These are phyloP conservation scores for Mrakia hoshinonis DNA, from an alignment of 768 basidiomycete genomes.

Conservation along the genomic window DNA sequence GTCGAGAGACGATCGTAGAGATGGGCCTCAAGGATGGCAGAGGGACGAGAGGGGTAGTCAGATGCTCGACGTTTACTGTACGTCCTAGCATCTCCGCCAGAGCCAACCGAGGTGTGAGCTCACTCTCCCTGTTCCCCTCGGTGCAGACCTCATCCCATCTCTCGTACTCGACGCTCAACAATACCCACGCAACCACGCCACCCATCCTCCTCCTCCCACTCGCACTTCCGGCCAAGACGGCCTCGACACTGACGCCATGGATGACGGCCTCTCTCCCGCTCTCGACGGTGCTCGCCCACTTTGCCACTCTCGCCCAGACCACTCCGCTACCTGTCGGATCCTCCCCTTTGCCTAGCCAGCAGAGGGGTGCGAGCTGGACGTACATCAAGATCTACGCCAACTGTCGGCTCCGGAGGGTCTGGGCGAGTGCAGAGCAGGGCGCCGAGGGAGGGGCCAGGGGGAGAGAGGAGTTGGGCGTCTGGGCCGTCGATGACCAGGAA, in stretches of 20 bases:
- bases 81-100: background rate
- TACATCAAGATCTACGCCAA: slow-evolving; percentile 69
- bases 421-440: slow-evolving; percentile 45
- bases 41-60: slow-evolving; percentile 53
- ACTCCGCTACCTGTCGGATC: slow-evolving; percentile 30
- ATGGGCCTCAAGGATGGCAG: slow-evolving; percentile 60
- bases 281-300: slow-evolving; percentile 40
- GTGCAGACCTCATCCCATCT: slow-evolving; percentile 6
- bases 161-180: background rate
- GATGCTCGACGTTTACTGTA: slow-evolving; percentile 77
- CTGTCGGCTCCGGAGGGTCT: slow-evolving; percentile 65
- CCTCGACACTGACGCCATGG: slow-evolving; percentile 60
- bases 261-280: slow-evolving; percentile 52
- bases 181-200: slow-evolving; percentile 17
- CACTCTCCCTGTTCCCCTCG: background rate
- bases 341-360: slow-evolving; percentile 49
- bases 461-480: slow-evolving; percentile 22
- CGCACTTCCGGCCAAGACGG: slow-evolving; percentile 52
- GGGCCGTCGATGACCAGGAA: background rate
- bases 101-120: background rate
- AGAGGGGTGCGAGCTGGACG: slow-evolving; percentile 48
- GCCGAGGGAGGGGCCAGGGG: background rate
- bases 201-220: slow-evolving; percentile 66
- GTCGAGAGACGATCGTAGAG: slow-evolving; percentile 63
- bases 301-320: slow-evolving; percentile 46